These are phyloP conservation scores for Nicotiana obtusifolia DNA, from an alignment of 257 asterid species.

Conservation along the genomic window DNA sequence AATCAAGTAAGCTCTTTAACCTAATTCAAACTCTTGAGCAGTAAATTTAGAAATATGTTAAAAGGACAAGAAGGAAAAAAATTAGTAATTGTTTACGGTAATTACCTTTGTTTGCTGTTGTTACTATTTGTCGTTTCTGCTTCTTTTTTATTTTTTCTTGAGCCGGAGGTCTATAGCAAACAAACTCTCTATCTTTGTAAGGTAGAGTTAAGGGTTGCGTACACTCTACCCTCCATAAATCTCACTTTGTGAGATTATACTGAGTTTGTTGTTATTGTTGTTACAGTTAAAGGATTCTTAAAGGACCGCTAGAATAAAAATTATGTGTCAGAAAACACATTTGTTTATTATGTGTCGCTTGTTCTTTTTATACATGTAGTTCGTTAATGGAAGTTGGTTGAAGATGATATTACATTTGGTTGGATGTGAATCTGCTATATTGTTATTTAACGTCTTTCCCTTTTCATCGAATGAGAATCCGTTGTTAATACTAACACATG, in stretches of 20 bases:
- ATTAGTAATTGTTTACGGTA: neutral
- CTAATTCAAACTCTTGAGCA: no score
- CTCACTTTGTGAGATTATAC: no score
- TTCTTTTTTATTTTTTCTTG: no score
- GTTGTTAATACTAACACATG: conserved; percentile 55
- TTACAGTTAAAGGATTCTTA: neutral
- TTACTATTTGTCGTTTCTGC: no score
- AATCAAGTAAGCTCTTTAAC: conserved; percentile 35
- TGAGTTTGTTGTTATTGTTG: no score
- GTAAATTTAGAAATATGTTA: no score
- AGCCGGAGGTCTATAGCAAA: no score
- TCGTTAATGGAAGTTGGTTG: no score
- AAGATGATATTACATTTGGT: neutral
- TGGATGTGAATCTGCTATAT: neutral
- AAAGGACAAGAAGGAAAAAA: no score
- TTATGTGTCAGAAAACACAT: neutral
- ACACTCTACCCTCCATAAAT: no score
- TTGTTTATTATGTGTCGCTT: neutral
- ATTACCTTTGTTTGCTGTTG: neutral
- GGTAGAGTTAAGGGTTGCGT: no score
- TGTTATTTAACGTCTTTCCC: neutral
- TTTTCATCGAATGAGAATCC: conserved; percentile 51
- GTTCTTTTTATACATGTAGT: neutral
- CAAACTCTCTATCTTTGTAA: no score
- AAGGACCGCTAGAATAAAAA: neutral